Conservation (phyloP, 2,329 filamentous ascomycete species). For the Microcyclosporella mali region DNA sequence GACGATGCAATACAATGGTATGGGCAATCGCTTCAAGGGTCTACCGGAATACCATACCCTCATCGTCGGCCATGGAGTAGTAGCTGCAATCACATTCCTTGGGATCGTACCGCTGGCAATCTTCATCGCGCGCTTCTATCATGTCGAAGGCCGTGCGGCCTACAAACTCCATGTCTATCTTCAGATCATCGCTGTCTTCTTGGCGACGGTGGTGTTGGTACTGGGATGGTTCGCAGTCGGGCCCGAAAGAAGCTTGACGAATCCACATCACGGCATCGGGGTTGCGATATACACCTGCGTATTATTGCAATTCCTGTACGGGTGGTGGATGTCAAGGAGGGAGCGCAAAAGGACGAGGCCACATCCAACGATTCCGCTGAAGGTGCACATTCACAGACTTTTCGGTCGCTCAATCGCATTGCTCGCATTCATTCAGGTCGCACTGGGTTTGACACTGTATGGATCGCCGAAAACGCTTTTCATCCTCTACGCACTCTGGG, state of each 20-base stretch:
- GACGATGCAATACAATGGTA: constrained; percentile 81
- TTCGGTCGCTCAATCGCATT: constrained; percentile 70
- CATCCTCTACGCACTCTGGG: constrained; percentile 76
- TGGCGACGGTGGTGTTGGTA: constrained; percentile 66
- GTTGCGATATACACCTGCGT: constrained; percentile 70
- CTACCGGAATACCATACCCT: constrained; percentile 64
- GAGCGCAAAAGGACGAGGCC: constrained; percentile 41
- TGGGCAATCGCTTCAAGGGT: constrained; percentile 72
- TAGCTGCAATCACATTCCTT: constrained; percentile 68
- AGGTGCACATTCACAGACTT: constrained; percentile 70
- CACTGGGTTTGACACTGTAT: constrained; percentile 83
- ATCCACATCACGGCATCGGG: constrained; percentile 80
- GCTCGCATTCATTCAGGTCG: constrained; percentile 78
- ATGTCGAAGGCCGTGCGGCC: constrained; percentile 48
- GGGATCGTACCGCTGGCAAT: constrained; percentile 68
- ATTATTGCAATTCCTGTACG: constrained; percentile 63
- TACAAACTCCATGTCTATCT: constrained; percentile 68
- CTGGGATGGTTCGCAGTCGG: constrained; percentile 76
- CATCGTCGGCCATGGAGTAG: constrained; percentile 63
- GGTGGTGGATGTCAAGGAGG: constrained; percentile 56
- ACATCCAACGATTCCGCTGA: constrained; percentile 51
- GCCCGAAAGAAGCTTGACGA: constrained; percentile 62
- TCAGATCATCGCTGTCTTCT: constrained; percentile 60
- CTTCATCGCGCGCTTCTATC: constrained; percentile 66
- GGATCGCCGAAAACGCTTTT: constrained; percentile 82